Percentiles rank a stretch among this genome's conserved stretches.
These are phyloP conservation scores for Irpex rosettiformis DNA, from an alignment of 1,284 basidiomycete genomes.

Conservation along the genomic window DNA sequence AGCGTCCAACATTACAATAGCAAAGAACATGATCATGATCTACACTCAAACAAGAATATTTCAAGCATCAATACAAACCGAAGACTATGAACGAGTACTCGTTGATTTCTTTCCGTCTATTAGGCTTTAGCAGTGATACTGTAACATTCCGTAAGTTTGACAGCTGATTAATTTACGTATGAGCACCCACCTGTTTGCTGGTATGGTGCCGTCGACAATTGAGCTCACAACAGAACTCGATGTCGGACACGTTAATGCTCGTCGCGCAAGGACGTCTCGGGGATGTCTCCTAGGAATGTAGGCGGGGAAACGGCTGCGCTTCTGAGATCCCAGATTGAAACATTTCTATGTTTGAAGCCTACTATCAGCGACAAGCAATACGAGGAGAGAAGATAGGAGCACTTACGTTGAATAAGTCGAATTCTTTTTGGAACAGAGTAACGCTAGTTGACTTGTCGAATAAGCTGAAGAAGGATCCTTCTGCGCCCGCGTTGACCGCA, in stretches of 20 bases:
- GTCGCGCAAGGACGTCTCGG: neutral
- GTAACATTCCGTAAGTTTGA: neutral
- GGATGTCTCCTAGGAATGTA: neutral
- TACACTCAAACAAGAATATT: too few species aligned
- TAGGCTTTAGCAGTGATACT: neutral
- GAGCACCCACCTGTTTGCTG: neutral
- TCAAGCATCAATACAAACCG: too few species aligned
- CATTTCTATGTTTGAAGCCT: too few species aligned
- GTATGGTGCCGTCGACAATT: neutral
- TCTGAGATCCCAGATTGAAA: neutral
- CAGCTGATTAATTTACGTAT: neutral
- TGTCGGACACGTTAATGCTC: neutral
- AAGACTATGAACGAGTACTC: too few species aligned
- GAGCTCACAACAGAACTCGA: neutral
- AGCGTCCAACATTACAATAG: too few species aligned
- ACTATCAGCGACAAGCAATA: too few species aligned
- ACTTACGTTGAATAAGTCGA: slow-evolving; percentile 26
- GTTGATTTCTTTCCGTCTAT: too few species aligned
- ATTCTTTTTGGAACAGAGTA: slow-evolving; percentile 24
- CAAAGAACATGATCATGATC: too few species aligned
- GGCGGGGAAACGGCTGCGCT: neutral
- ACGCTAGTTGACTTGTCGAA: slow-evolving; percentile 25
- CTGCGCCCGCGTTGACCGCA: slow-evolving; percentile 23
- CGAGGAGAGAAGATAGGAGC: neutral
- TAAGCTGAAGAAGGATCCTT: slow-evolving; percentile 26